Conservation (phyloP, 2,329 filamentous ascomycete genomes). For the Bipolaris victoriae region DNA sequence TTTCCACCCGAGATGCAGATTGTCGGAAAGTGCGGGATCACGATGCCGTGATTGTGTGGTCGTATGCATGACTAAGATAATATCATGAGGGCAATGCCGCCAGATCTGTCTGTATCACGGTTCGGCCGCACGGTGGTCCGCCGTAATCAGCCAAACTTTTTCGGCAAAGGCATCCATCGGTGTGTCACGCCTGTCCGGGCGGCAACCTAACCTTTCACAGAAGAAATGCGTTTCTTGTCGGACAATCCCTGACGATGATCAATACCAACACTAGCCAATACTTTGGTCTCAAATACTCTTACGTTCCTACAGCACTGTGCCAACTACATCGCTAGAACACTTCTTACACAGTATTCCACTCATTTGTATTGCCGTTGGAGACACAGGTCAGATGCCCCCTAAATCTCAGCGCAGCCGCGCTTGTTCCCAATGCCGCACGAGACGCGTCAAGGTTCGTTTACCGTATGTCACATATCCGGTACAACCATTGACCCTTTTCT, state of each 20-base stretch:
- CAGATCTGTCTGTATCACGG: neutral
- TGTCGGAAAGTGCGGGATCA: neutral
- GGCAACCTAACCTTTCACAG: neutral
- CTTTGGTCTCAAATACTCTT: neutral
- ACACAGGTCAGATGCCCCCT: slow-evolving; percentile 20
- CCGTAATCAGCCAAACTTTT: too few relatives aligned
- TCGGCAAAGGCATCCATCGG: neutral
- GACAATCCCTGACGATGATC: neutral
- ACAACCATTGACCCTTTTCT: slow-evolving; percentile 1
- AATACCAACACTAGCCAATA: neutral
- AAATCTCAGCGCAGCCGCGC: slow-evolving; percentile 43
- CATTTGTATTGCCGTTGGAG: neutral
- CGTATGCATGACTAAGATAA: neutral
- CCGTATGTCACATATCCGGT: neutral
- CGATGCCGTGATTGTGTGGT: neutral
- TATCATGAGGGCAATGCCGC: neutral
- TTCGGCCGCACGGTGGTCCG: neutral
- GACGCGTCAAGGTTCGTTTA: slow-evolving; percentile 42
- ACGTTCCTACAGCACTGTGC: neutral
- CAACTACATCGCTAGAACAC: slow-evolving; percentile 19
- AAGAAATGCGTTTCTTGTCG: neutral
- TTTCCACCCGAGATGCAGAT: neutral
- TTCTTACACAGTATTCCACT: slow-evolving; percentile 18
- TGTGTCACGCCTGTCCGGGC: neutral
- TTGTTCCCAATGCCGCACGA: slow-evolving; percentile 43